Evolutionary conservation across 257 asterid genomes (phyloP).

Genomic region (Lycium barbarum): DNA sequence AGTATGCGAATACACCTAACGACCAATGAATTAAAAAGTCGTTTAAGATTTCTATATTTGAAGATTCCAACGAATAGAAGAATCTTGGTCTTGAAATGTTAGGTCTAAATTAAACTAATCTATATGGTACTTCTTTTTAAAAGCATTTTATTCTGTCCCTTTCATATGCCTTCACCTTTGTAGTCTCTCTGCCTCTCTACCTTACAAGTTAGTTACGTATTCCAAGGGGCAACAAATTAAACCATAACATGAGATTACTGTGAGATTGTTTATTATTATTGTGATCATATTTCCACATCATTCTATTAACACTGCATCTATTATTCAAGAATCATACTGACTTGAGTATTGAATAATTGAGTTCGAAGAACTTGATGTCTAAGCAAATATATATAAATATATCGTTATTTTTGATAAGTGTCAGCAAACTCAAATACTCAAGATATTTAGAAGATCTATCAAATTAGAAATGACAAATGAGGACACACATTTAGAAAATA

Average conservation of each 20-base stretch:
- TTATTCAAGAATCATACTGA: too few species aligned
- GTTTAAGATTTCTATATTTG: not conserved
- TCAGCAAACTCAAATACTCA: not conserved
- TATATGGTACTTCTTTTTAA: not conserved
- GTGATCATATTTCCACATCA: not conserved
- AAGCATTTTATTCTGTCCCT: not conserved
- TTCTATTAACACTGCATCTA: not conserved
- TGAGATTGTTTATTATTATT: not conserved
- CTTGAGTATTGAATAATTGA: too few species aligned
- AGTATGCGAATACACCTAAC: not conserved
- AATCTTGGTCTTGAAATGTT: not conserved
- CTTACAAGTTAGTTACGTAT: not conserved
- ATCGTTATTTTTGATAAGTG: too few species aligned
- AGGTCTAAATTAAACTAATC: conserved; percentile 1
- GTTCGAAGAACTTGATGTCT: too few species aligned
- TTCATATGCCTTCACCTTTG: not conserved
- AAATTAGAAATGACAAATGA: not conserved
- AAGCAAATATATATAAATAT: too few species aligned
- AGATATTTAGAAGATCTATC: not conserved
- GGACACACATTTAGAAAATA: not conserved
- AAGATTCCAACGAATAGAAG: not conserved
- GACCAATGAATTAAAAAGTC: not conserved
- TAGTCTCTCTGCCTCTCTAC: not conserved
- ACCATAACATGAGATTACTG: not conserved
- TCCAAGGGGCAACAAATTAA: not conserved